A percentile compares a stretch with the other conserved stretches of the same genome.
Evolutionary conservation across 768 basidiomycete species (phyloP).

Genomic region (Lactarius psammicola): DNA sequence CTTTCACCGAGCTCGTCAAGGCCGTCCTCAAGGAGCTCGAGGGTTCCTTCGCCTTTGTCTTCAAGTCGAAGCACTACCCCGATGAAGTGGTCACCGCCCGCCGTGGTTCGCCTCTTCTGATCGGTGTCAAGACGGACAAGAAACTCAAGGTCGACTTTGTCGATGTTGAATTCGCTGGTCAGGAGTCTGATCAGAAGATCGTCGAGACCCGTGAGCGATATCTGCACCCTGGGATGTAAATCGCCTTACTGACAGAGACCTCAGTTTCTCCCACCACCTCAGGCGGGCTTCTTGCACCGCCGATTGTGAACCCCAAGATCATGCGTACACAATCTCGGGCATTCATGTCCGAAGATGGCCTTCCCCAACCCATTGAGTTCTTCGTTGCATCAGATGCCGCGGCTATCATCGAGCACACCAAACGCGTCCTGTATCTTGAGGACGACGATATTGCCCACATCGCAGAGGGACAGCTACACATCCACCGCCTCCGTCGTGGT

Average conservation of each 20-base stretch:
- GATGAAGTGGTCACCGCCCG: slow-evolving; percentile 95
- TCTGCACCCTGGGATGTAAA: not conserved
- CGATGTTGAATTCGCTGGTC: slow-evolving; percentile 90
- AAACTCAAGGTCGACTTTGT: slow-evolving; percentile 99
- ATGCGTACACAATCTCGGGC: slow-evolving; percentile 94
- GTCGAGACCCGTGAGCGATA: slow-evolving; percentile 43
- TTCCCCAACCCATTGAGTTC: slow-evolving; percentile 98
- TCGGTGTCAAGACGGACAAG: slow-evolving; percentile 99
- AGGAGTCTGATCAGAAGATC: slow-evolving; percentile 53
- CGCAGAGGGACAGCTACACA: slow-evolving; percentile 94
- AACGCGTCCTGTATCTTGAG: slow-evolving; percentile 96
- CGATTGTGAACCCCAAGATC: slow-evolving; percentile 67
- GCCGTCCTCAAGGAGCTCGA: slow-evolving; percentile 95
- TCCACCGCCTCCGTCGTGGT: slow-evolving; percentile 93
- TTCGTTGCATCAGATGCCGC: slow-evolving; percentile 98
- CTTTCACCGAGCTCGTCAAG: slow-evolving; percentile 92
- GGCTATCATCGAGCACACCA: slow-evolving; percentile 97
- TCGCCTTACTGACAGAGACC: slow-evolving; percentile 37
- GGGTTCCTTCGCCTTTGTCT: slow-evolving; percentile 98
- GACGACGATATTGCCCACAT: slow-evolving; percentile 99
- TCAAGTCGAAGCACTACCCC: slow-evolving; percentile 95
- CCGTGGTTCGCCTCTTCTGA: slow-evolving; percentile 91
- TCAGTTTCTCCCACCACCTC: slow-evolving; percentile 45
- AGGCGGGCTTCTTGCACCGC: slow-evolving; percentile 66
- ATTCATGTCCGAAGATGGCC: slow-evolving; percentile 97